Percentiles rank a stretch among this genome's conserved stretches.
Conservation (phyloP, 1,284 basidiomycete species). For the Ceraceosorus guamensis region DNA sequence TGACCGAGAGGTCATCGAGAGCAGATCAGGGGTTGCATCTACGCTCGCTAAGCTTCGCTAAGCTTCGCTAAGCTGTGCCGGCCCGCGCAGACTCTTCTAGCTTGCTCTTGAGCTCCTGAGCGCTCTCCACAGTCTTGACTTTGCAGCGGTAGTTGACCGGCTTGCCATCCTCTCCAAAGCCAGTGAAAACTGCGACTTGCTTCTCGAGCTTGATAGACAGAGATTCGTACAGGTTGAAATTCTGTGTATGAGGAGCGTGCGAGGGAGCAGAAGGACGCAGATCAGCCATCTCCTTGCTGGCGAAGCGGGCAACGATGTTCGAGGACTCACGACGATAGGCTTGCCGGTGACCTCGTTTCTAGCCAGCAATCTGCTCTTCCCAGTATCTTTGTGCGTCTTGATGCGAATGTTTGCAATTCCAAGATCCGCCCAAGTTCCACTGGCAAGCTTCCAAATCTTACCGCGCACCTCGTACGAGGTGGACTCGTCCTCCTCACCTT, state of each 20-base stretch:
- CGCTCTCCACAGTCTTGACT: slow-evolving; percentile 32
- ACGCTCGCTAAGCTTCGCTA: too few relatives aligned
- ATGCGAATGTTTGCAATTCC: slow-evolving; percentile 35
- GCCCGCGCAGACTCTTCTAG: slow-evolving; percentile 16
- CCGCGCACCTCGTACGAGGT: slow-evolving; percentile 26
- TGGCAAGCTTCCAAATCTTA: slow-evolving; percentile 36
- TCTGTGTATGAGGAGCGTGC: slow-evolving; percentile 12
- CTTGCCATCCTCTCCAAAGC: slow-evolving; percentile 28
- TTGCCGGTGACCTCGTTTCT: slow-evolving; percentile 42
- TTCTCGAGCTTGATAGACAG: slow-evolving; percentile 25
- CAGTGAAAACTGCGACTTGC: slow-evolving; percentile 28
- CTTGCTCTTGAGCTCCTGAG: slow-evolving; percentile 23
- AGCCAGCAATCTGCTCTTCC: slow-evolving; percentile 28
- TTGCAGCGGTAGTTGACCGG: slow-evolving; percentile 35
- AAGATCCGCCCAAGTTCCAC: slow-evolving; percentile 34
- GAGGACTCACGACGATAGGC: slow-evolving; percentile 10
- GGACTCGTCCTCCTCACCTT: slow-evolving; percentile 38
- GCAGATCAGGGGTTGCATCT: too few relatives aligned
- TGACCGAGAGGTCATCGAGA: too few relatives aligned
- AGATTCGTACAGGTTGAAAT: slow-evolving; percentile 30
- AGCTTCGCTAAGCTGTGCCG: too few relatives aligned
- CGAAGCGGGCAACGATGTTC: not conserved
- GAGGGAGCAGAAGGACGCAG: too few relatives aligned
- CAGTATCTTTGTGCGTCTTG: slow-evolving; percentile 24
- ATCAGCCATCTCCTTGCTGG: not conserved